Evolutionary conservation across 179 eudicot species (phyloP), one percentile per base, ranked within the genome.

Genomic region (Vitellaria paradoxa): DNA sequence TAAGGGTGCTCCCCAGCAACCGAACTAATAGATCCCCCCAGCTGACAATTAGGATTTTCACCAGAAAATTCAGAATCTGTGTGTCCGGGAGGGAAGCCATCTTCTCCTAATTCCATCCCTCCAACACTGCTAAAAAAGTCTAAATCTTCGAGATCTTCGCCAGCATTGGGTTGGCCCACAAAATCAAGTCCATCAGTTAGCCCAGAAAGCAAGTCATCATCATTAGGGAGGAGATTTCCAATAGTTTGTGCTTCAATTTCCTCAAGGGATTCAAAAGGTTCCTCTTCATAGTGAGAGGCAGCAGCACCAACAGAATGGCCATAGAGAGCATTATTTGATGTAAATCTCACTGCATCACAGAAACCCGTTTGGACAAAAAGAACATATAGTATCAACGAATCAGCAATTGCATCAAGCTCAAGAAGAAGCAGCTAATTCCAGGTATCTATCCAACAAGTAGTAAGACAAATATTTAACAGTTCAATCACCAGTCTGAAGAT

Each of bases 201-300:
- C 72, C 95, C 97, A 73, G 92, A 80, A 75, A 93, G 84, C 86
- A 92, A 83, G 77, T 93, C 98, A 70, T 93, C 98, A 57, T 93
- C 98, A 79, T 86, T 82, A 71, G 98, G 98, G 72, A 93, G 96
- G 81, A 93, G 92, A 83, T 93, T 87, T 59, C 98, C 98, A 80
- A 93, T 93, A 45, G 98, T 91, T 77, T 90, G 95, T 77, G 96
- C 97, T 82, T 93, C 98, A 76, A 93, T 88, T 81, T 93, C 97
- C 87, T 92, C 86, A 62, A 92, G 92, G 45, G 97, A 90, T 79
- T 88, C 92, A 78, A 89, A 80, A 70, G 88, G 89, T 53, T 85
- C 90, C 66, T 90, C 90, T 79, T 87, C 97, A 66, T 70, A 83
- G 65, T 81, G 86, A 47, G 91, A 85, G 72, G 85, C 83, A 66